Percentiles rank a stretch among this genome's conserved stretches.
Evolutionary conservation across 306 rosid species (phyloP).

Genomic region (Castanospermum australe): DNA sequence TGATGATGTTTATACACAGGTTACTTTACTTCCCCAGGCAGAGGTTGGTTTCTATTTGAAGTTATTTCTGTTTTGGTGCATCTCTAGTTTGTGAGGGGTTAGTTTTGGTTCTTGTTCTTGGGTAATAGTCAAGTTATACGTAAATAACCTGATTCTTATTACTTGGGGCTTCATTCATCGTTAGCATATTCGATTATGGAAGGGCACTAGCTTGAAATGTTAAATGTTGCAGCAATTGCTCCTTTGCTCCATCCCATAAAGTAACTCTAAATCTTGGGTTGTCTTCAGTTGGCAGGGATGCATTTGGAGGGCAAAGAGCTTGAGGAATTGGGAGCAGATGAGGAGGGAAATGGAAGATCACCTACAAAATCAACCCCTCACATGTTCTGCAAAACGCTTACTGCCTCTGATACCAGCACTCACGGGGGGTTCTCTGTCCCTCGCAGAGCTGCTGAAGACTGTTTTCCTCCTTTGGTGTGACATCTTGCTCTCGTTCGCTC

Average conservation of each 20-base stretch:
- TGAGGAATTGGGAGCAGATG: slow-evolving; percentile 65
- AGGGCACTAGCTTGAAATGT: slow-evolving; percentile 4
- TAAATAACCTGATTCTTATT: slow-evolving; percentile 19
- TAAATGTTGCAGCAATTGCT: slow-evolving; percentile 6
- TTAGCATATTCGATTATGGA: slow-evolving; percentile 8
- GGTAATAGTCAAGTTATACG: background rate
- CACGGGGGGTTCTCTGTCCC: slow-evolving; percentile 99
- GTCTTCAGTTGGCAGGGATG: slow-evolving; percentile 58
- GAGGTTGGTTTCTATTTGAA: slow-evolving; percentile 57
- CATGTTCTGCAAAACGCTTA: slow-evolving; percentile 97
- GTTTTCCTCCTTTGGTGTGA: slow-evolving; percentile 92
- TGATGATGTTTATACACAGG: slow-evolving; percentile 94
- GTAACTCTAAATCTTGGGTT: slow-evolving; percentile 11
- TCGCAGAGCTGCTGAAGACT: slow-evolving; percentile 97
- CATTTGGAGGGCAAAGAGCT: slow-evolving; percentile 60
- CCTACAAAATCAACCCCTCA: slow-evolving; percentile 88
- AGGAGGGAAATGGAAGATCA: slow-evolving; percentile 65
- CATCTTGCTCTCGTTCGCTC: slow-evolving; percentile 9
- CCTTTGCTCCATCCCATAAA: background rate
- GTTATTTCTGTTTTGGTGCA: slow-evolving; percentile 19
- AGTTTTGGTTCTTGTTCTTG: background rate
- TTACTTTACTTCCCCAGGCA: slow-evolving; percentile 76
- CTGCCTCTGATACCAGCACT: slow-evolving; percentile 96
- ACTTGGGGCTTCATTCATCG: slow-evolving; percentile 18
- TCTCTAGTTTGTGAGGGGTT: background rate